Conservation (phyloP, 345 rosid genomes). For the Lenwebbia sp. region DNA sequence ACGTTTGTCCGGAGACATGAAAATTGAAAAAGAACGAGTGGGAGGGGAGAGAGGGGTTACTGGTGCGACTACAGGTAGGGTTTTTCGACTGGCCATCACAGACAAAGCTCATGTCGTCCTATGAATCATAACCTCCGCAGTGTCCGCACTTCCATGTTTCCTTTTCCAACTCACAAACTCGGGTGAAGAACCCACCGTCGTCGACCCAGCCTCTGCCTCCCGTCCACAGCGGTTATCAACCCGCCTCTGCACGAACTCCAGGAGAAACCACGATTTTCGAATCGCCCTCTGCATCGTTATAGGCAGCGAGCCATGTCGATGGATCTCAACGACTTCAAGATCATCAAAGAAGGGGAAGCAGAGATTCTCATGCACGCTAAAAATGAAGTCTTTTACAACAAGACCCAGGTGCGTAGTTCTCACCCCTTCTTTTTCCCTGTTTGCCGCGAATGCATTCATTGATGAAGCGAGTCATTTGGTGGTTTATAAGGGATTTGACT, state of each 20-base stretch:
- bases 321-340: slow-evolving; percentile 59
- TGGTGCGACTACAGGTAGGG: too few species aligned
- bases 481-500: neutral
- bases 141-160: too few species aligned
- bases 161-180: too few species aligned
- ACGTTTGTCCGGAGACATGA: too few species aligned
- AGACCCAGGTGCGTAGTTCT: slow-evolving; percentile 57
- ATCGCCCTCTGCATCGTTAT: neutral
- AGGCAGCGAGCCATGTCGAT: slow-evolving; percentile 4
- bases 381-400: slow-evolving; percentile 91
- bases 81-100: too few species aligned
- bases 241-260: neutral
- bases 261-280: neutral
- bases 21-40: too few species aligned
- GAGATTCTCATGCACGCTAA: slow-evolving; percentile 91
- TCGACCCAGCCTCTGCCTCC: neutral
- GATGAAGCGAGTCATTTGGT: neutral
- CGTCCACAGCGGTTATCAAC: neutral
- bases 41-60: too few species aligned
- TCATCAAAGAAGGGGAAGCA: slow-evolving; percentile 93
- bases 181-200: neutral
- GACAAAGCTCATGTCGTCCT: too few species aligned
- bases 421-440: neutral
- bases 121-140: too few species aligned
- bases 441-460: neutral